phyloP scores from a whole-genome alignment of 495 filamentous ascomycete genomes.

The Bombardia bombarda region DNA sequence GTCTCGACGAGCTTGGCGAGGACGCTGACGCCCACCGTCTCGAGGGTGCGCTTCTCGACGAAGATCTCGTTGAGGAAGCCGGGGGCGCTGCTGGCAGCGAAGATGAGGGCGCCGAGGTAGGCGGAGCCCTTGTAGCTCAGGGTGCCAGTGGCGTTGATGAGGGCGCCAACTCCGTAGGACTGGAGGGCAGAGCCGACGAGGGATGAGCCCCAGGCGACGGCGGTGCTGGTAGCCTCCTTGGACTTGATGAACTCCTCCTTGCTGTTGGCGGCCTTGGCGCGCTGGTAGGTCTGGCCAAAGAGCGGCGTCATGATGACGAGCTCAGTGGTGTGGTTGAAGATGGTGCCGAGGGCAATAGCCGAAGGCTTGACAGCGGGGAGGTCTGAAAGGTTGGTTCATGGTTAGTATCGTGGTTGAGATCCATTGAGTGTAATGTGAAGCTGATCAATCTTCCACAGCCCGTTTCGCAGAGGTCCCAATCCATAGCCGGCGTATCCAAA shows the following conservation, averaged over 20 bases:
- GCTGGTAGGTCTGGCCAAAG: slow-evolving; percentile 93
- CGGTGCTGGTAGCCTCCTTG: slow-evolving; percentile 82
- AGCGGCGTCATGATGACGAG: slow-evolving; percentile 69
- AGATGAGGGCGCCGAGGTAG: slow-evolving; percentile 84
- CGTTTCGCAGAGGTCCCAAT: too few species aligned
- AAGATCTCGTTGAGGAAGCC: slow-evolving; percentile 81
- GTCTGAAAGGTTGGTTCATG: slow-evolving; percentile 40
- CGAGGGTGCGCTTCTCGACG: slow-evolving; percentile 82
- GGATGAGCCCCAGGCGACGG: slow-evolving; percentile 82
- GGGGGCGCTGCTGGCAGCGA: slow-evolving; percentile 83
- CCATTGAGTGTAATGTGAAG: too few species aligned
- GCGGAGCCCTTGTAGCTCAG: slow-evolving; percentile 94
- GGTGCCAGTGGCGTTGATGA: slow-evolving; percentile 93
- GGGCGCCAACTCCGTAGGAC: slow-evolving; percentile 87
- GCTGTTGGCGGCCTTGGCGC: slow-evolving; percentile 80
- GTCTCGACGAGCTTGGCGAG: slow-evolving; percentile 85
- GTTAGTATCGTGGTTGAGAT: too few species aligned
- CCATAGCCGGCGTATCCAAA: too few species aligned
- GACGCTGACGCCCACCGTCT: slow-evolving; percentile 79
- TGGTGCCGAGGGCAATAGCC: slow-evolving; percentile 88
- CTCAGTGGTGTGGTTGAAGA: slow-evolving; percentile 77
- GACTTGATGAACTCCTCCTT: slow-evolving; percentile 96
- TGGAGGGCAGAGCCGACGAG: slow-evolving; percentile 83
- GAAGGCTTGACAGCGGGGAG: slow-evolving; percentile 96
- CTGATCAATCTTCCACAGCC: too few species aligned